A percentile compares a stretch with the other conserved stretches of the same genome.
Evolutionary conservation across 352 stramenopile genomes (phyloP).

Genomic region (Globisporangium emineosum): DNA sequence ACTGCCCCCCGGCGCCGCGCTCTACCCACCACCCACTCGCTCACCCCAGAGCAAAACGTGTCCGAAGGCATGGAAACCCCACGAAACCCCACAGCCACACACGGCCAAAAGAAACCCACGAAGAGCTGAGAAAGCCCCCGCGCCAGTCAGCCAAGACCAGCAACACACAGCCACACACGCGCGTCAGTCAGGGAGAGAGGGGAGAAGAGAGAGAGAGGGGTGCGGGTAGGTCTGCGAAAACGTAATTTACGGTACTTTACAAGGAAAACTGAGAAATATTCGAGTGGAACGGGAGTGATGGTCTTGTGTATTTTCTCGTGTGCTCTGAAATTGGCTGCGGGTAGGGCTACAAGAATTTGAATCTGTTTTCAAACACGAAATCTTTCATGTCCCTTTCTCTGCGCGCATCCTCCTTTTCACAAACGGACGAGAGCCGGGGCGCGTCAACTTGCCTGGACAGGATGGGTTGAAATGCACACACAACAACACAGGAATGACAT

Average conservation of each 20-base stretch:
- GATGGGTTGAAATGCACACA: no score
- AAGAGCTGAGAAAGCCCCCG: not conserved
- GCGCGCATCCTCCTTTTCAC: not conserved
- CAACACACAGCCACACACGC: not conserved
- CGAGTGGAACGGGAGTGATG: no score
- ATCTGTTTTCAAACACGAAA: no score
- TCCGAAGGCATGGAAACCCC: no score
- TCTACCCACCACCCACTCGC: slow-evolving; percentile 11
- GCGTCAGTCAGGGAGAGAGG: not conserved
- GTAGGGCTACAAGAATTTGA: no score
- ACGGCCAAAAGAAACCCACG: not conserved
- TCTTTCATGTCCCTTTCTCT: not conserved
- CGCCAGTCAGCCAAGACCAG: not conserved
- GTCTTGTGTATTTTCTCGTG: no score
- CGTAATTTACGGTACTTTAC: not conserved
- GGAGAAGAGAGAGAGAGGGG: not conserved
- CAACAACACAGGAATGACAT: no score
- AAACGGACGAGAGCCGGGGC: not conserved
- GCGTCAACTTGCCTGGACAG: no score
- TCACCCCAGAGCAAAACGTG: not conserved
- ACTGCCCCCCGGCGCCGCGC: slow-evolving; percentile 13
- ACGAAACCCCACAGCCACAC: slow-evolving; percentile 3
- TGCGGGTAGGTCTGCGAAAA: not conserved
- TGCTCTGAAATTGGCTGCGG: no score
- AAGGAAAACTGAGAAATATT: no score